Percentiles rank a stretch among this genome's conserved stretches.
phyloP scores from a whole-genome alignment of 2,329 filamentous ascomycete genomes.

The Fusarium penzigii region DNA sequence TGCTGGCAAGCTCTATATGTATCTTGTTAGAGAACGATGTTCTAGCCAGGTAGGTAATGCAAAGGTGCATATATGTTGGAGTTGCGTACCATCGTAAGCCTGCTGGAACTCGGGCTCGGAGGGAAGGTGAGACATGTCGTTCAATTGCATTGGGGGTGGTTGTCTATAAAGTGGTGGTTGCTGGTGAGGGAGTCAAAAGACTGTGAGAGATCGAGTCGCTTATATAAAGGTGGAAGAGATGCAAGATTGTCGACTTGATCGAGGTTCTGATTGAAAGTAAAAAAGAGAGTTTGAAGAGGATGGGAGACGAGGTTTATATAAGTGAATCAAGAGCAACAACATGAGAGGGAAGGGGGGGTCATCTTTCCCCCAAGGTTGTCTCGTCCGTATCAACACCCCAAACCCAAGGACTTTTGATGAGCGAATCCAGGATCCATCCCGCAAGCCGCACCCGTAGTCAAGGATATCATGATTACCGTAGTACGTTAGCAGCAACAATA shows the following conservation, averaged over 20 bases:
- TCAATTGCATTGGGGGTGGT: slow-evolving; percentile 23
- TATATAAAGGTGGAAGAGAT: slow-evolving; percentile 4
- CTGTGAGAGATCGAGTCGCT: slow-evolving; percentile 3
- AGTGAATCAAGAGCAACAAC: slow-evolving; percentile 2
- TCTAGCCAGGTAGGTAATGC: background rate
- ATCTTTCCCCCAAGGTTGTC: background rate
- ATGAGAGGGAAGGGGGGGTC: slow-evolving; percentile 11
- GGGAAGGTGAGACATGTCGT: slow-evolving; percentile 78
- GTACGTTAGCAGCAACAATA: background rate
- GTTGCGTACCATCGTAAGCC: slow-evolving; percentile 82
- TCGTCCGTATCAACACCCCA: slow-evolving; percentile 7
- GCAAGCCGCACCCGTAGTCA: slow-evolving; percentile 7
- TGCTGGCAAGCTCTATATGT: slow-evolving; percentile 80
- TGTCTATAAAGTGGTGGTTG: slow-evolving; percentile 2
- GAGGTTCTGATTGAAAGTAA: slow-evolving; percentile 9
- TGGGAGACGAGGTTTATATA: slow-evolving; percentile 24
- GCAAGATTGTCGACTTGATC: slow-evolving; percentile 5
- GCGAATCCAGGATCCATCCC: slow-evolving; percentile 2
- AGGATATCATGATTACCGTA: background rate
- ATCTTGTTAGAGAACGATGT: slow-evolving; percentile 6
- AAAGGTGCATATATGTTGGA: background rate
- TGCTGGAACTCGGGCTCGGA: slow-evolving; percentile 97
- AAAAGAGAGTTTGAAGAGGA: slow-evolving; percentile 5
- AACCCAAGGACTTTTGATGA: background rate
- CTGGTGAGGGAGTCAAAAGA: slow-evolving; percentile 6